Base-by-base conservation (phyloP, 75 land plant species). In the Sequoia sempervirens region DNA sequence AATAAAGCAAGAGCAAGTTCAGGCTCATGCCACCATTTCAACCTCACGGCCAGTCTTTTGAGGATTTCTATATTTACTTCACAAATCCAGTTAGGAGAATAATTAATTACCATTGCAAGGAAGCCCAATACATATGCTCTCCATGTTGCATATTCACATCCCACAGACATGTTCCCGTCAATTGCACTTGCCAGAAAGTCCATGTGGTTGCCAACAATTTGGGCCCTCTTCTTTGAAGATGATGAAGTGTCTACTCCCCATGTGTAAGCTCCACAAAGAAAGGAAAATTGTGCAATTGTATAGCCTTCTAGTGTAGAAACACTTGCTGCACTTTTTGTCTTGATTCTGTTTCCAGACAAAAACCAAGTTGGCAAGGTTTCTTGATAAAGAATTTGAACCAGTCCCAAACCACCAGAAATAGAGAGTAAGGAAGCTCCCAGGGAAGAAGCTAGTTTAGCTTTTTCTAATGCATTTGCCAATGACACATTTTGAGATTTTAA, bases 291-390 rank as follows among this genome's bases (percentile, higher is more conserved):
- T 23, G 99, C 96, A 1, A 97, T 86, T 2, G 90, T 96, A 82
- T 92, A 92, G 15, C 99, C 99, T 38, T 92, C 90, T 7, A 97
- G 89, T 80, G 90, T 80, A 47, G 87, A 83, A 15, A 81, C 84
- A 52, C 87, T 84, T 43, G 90, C 93, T 50, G 88, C 89, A 75
- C 81, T 84, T 53, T 84, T 89, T 9, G 72, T 69, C 66, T 89
- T 86, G 3, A 84, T 50, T 38, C 82, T 84, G 79, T 90, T 82
- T 13, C 79, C 90, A 50, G 96, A 91, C 56, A 97, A 70, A 53
- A 97, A 95, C 99, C 96, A 96, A 54, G 96, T 90, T 7, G 99
- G 99, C 12, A 97, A 78, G 54, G 88, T 96, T 82, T 97, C 96
- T 68, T 87, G 84, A 40, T 91, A 90, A 36, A 97, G 81, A 20